Percentiles rank a stretch among this genome's conserved stretches.
phyloP scores from a whole-genome alignment of 78 protist genomes.

The Dictyostelium capitatum region DNA sequence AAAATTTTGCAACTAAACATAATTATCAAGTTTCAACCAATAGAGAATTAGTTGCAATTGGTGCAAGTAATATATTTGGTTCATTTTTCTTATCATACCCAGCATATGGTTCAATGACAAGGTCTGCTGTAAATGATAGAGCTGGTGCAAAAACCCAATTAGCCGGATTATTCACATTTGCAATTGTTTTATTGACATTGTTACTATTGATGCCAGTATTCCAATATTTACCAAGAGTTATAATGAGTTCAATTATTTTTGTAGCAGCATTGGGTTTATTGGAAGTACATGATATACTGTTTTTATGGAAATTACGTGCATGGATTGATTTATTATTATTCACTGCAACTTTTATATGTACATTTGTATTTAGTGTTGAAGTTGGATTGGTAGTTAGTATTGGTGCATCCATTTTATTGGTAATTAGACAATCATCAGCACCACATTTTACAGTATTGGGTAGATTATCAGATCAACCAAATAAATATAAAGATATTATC shows the following conservation, averaged over 20 bases:
- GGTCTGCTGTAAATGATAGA: conserved; percentile 75
- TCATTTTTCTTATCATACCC: conserved; percentile 67
- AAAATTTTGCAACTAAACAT: conserved; percentile 58
- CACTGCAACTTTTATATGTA: conserved; percentile 28
- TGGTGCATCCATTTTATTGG: conserved; percentile 71
- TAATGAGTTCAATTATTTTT: conserved; percentile 73
- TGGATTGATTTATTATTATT: conserved; percentile 72
- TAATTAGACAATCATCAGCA: conserved; percentile 72
- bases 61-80: conserved; percentile 65
- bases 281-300: conserved; percentile 65
- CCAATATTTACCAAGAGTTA: conserved; percentile 64
- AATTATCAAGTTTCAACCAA: conserved; percentile 77
- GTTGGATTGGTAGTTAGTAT: conserved; percentile 69
- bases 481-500: conserved; percentile 61
- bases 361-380: conserved; percentile 63
- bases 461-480: conserved; percentile 8
- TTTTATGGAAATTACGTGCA: conserved; percentile 68
- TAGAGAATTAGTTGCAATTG: conserved; percentile 82
- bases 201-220: conserved; percentile 70
- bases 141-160: conserved; percentile 76
- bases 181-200: conserved; percentile 38
- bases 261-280: conserved; percentile 79
- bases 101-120: conserved; percentile 69
- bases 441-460: conserved; percentile 79
- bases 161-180: conserved; percentile 53